Conservation (phyloP, 2,329 filamentous ascomycete genomes). For the Beauveria brongniartii region DNA sequence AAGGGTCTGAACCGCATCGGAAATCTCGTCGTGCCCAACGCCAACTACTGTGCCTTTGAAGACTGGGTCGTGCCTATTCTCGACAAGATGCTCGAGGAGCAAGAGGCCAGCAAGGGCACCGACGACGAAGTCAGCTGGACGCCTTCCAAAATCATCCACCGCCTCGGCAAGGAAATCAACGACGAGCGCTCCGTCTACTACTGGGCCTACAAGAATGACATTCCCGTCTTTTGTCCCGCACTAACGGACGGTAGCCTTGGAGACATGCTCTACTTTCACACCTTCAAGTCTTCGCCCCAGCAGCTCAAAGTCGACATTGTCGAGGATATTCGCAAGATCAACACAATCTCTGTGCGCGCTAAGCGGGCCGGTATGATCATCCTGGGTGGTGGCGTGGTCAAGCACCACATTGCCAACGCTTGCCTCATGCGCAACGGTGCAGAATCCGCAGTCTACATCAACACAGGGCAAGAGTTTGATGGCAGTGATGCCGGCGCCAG, state of each 20-base stretch:
- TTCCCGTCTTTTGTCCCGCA: slow-evolving; percentile 94
- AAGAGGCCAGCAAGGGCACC: slow-evolving; percentile 67
- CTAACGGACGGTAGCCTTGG: slow-evolving; percentile 91
- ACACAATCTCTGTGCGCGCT: slow-evolving; percentile 81
- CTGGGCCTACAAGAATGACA: slow-evolving; percentile 96
- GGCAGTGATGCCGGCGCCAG: slow-evolving; percentile 92
- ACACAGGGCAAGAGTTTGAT: slow-evolving; percentile 95
- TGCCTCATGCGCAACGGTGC: slow-evolving; percentile 97
- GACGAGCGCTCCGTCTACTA: slow-evolving; percentile 88
- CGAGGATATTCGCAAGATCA: slow-evolving; percentile 86
- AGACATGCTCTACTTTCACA: slow-evolving; percentile 99
- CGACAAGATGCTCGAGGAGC: slow-evolving; percentile 89
- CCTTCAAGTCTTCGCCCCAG: slow-evolving; percentile 76
- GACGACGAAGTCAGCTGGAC: slow-evolving; percentile 80
- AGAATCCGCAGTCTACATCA: slow-evolving; percentile 94
- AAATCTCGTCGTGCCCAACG: slow-evolving; percentile 91
- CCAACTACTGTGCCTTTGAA: slow-evolving; percentile 92
- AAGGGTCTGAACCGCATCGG: slow-evolving; percentile 93
- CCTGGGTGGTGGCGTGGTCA: slow-evolving; percentile 87
- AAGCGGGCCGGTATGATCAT: slow-evolving; percentile 92
- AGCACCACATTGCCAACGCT: slow-evolving; percentile 97
- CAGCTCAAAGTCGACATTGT: slow-evolving; percentile 86
- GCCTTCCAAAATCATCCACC: slow-evolving; percentile 81
- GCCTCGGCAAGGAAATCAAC: slow-evolving; percentile 89
- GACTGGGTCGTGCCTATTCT: slow-evolving; percentile 96